phyloP scores from a whole-genome alignment of 2,329 filamentous ascomycete genomes.

The Fusarium phyllophilum region DNA sequence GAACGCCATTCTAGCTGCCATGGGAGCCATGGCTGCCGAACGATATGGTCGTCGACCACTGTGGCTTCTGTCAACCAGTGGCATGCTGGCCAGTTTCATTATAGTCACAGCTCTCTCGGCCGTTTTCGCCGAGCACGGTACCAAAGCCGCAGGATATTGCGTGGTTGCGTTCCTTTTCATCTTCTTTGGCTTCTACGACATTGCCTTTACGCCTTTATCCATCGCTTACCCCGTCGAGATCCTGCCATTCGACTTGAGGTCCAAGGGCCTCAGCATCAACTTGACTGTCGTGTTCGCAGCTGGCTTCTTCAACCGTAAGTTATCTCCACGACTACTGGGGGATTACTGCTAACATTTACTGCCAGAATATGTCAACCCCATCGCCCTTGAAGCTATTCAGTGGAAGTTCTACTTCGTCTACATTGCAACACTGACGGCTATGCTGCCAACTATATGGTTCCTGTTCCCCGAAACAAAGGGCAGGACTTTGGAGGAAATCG shows the following conservation, averaged over 20 bases:
- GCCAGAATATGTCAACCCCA: slow-evolving; percentile 26
- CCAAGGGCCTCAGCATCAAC: slow-evolving; percentile 27
- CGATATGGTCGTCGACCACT: slow-evolving; percentile 19
- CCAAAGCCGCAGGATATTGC: slow-evolving; percentile 5
- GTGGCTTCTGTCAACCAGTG: slow-evolving; percentile 1
- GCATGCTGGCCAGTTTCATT: slow-evolving; percentile 24
- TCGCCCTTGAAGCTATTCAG: slow-evolving; percentile 18
- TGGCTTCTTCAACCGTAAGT: slow-evolving; percentile 18
- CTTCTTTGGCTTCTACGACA: slow-evolving; percentile 29
- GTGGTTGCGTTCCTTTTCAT: slow-evolving; percentile 25
- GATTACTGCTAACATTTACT: neutral
- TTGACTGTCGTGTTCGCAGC: slow-evolving; percentile 13
- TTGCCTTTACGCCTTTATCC: slow-evolving; percentile 15
- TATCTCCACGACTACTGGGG: accelerated
- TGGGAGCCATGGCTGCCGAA: slow-evolving; percentile 18
- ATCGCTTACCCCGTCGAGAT: slow-evolving; percentile 29
- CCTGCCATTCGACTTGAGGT: slow-evolving; percentile 12
- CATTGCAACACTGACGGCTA: slow-evolving; percentile 3
- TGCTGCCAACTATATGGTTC: slow-evolving; percentile 18
- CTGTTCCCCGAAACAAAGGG: slow-evolving; percentile 31
- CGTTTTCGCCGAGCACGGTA: neutral
- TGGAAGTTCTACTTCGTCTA: slow-evolving; percentile 34
- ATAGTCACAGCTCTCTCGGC: slow-evolving; percentile 15
- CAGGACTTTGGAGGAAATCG: slow-evolving; percentile 26
- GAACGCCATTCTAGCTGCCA: slow-evolving; percentile 12